Evolutionary conservation across 148 eudicot species (phyloP), one percentile per base, ranked within the genome.

Genomic region (Chenopodium suecicum): DNA sequence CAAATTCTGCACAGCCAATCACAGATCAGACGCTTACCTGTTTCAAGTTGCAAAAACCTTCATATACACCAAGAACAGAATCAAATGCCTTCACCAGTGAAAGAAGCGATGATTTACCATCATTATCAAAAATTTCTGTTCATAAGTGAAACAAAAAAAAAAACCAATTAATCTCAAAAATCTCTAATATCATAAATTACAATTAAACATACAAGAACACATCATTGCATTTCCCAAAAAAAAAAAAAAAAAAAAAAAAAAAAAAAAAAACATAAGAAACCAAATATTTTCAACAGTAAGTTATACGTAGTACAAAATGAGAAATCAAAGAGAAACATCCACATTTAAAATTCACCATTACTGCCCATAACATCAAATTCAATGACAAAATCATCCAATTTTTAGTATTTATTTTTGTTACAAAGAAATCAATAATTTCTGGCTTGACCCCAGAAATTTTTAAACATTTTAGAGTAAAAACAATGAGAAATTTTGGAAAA

Each of bases 21-120:
- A 32, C 41, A 52, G 27, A 67, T 50, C 37, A 73, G 22, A 79
- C 83, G 82, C 74, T 2, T 37, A 95, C 98, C 96, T 95, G 97
- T 82, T 92, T 95, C 34, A 95, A 87, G 87, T 90, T 93, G 85
- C 98, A 92, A 85, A 95, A 95, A 16, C 94, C 98, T 88, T 95
- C 94, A 81, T 92, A 93, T 25, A 93, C 94, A 23, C 89, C 90
- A 81, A 95, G 88, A 79, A 95, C 84, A 31, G 94, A 93, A 79
- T 95, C 98, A 83, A 95, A 95, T 25, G 93, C 89, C 88, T 92
- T 91, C 66, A 95, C 98, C 56, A 95, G 83, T 44, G 97, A 87
- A 37, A 93, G 83, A 82, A 93, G 76, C 60, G 87, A 78, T 12
- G 95, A 89, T 63, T 90, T 92, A 71, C 93, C 93, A 79, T 92